These are phyloP conservation scores for Candida coleopterorum DNA, from an alignment of 805 yeast species.

Conservation along the genomic window DNA sequence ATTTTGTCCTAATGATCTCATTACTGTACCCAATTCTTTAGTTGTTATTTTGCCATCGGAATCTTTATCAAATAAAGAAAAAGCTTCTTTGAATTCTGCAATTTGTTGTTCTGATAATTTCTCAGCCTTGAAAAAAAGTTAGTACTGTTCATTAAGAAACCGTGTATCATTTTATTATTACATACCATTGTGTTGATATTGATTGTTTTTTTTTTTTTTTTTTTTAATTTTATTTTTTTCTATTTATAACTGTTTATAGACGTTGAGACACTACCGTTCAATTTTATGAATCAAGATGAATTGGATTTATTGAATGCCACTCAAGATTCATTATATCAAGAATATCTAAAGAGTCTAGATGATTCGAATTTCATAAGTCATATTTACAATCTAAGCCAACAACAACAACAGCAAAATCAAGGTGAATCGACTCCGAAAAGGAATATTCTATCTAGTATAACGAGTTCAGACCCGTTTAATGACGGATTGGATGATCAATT, in stretches of 20 bases:
- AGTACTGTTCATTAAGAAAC: too few species aligned
- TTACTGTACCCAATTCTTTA: conserved; percentile 92
- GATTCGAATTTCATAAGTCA: conserved; percentile 16
- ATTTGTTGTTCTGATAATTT: conserved; percentile 94
- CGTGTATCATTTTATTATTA: not conserved
- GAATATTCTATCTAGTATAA: not conserved
- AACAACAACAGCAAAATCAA: not conserved
- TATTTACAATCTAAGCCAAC: conserved; percentile 10
- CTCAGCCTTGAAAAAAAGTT: conserved; percentile 52
- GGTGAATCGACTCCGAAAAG: conserved; percentile 9
- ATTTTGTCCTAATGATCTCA: conserved; percentile 98
- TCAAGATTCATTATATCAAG: conserved; percentile 5
- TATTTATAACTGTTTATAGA: not conserved
- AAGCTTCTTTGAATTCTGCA: conserved; percentile 96
- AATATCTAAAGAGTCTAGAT: conserved; percentile 17
- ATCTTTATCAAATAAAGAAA: conserved; percentile 93
- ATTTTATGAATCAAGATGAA: conserved; percentile 7
- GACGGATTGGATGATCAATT: conserved; percentile 18
- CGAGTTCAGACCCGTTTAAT: conserved; percentile 20
- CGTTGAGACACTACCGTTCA: not conserved
- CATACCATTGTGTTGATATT: conserved; percentile 8
- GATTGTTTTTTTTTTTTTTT: not conserved
- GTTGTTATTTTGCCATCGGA: conserved; percentile 96
- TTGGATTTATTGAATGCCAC: not conserved
- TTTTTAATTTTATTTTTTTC: not conserved